Evolutionary conservation across 1,284 basidiomycete genomes (phyloP).

Genomic region (Malassezia globosa): DNA sequence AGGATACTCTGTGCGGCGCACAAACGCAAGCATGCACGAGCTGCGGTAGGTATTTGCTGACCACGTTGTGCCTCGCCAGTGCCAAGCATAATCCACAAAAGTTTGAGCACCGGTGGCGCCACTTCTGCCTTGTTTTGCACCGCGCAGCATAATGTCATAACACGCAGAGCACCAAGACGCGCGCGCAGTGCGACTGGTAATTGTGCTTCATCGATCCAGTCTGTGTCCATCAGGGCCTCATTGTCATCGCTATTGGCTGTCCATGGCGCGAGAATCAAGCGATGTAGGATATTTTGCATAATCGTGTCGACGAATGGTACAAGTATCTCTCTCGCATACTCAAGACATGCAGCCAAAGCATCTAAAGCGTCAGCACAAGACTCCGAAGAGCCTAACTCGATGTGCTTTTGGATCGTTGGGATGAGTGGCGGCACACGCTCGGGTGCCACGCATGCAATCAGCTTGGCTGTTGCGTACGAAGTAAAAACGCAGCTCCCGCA

Average conservation of each 20-base stretch:
- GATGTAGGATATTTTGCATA: slow-evolving; percentile 58
- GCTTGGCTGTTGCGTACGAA: not conserved
- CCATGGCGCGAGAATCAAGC: slow-evolving; percentile 29
- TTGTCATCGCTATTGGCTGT: too few relatives aligned
- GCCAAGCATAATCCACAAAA: slow-evolving; percentile 26
- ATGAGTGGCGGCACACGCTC: not conserved
- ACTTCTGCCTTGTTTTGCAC: slow-evolving; percentile 4
- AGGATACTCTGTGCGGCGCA: slow-evolving; percentile 70
- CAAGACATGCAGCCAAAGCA: slow-evolving; percentile 65
- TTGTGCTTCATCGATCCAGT: slow-evolving; percentile 29
- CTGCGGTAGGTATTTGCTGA: slow-evolving; percentile 24
- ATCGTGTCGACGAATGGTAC: slow-evolving; percentile 68
- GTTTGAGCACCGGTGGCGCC: slow-evolving; percentile 28
- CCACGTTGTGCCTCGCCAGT: slow-evolving; percentile 24
- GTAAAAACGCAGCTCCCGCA: too few relatives aligned
- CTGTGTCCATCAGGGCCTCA: slow-evolving; percentile 14
- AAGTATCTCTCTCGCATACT: slow-evolving; percentile 60
- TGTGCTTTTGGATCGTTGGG: slow-evolving; percentile 49
- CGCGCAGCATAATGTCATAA: slow-evolving; percentile 22
- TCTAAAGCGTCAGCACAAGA: slow-evolving; percentile 52
- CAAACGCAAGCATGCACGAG: slow-evolving; percentile 55
- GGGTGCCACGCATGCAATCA: not conserved
- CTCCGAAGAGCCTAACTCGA: not conserved
- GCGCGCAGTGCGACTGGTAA: slow-evolving; percentile 21
- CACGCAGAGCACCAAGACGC: slow-evolving; percentile 12